Conservation (phyloP, 2,329 filamentous ascomycete genomes). For the Aspergillus sp. region DNA sequence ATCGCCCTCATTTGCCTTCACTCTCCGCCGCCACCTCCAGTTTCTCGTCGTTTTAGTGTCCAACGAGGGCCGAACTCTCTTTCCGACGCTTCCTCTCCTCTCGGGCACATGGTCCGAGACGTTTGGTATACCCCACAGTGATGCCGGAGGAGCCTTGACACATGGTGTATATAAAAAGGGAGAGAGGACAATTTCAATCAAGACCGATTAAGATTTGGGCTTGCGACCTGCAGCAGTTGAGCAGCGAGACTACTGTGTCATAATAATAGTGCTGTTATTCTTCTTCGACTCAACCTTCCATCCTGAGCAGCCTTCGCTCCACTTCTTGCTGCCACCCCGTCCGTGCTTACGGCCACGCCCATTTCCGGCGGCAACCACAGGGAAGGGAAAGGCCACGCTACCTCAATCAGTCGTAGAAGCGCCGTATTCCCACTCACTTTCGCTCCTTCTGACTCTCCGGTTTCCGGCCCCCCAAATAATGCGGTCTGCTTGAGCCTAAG, state of each 20-base stretch:
- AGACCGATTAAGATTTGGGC: not conserved
- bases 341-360: not conserved
- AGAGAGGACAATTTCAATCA: not conserved
- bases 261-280: too few relatives aligned
- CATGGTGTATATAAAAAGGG: conserved; percentile 9
- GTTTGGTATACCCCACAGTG: conserved; percentile 8
- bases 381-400: not conserved
- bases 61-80: conserved; percentile 17
- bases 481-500: conserved; percentile 16
- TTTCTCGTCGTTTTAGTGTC: conserved; percentile 1
- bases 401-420: not conserved
- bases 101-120: conserved; percentile 10
- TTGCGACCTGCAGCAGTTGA: too few relatives aligned
- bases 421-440: not conserved
- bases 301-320: not conserved
- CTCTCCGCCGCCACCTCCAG: conserved; percentile 14
- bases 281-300: too few relatives aligned
- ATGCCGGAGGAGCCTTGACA: not conserved
- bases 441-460: conserved; percentile 5
- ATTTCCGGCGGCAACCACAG: not conserved
- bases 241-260: too few relatives aligned
- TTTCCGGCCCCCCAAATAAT: conserved; percentile 15
- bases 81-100: conserved; percentile 17
- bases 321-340: not conserved
- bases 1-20: conserved; percentile 4